These are phyloP conservation scores for Casaregolazyma lundiana DNA, from an alignment of 1,139 yeast species.

Conservation along the genomic window DNA sequence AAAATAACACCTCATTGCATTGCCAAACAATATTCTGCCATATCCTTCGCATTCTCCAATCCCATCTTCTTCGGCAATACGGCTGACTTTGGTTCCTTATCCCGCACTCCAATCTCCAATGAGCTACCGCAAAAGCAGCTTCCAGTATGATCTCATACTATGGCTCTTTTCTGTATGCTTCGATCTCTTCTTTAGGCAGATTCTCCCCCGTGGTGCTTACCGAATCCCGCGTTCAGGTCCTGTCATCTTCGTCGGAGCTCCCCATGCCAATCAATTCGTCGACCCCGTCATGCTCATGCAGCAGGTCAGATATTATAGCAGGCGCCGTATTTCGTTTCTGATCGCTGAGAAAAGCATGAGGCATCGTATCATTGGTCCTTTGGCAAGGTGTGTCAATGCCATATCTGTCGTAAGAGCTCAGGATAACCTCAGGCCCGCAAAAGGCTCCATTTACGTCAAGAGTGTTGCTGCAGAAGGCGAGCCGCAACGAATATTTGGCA, in stretches of 20 bases:
- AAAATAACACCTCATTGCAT: too few relatives aligned
- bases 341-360: slow-evolving; percentile 81
- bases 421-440: slow-evolving; percentile 62
- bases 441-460: slow-evolving; percentile 57
- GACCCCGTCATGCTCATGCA: slow-evolving; percentile 85
- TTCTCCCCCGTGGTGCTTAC: slow-evolving; percentile 86
- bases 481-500: slow-evolving; percentile 50
- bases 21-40: too few relatives aligned
- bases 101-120: too few relatives aligned
- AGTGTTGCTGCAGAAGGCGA: slow-evolving; percentile 23
- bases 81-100: too few relatives aligned
- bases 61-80: too few relatives aligned
- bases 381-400: slow-evolving; percentile 71
- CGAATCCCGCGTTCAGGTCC: slow-evolving; percentile 82
- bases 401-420: slow-evolving; percentile 93
- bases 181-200: slow-evolving; percentile 76
- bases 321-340: slow-evolving; percentile 74
- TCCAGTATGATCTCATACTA: slow-evolving; percentile 36
- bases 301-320: slow-evolving; percentile 67
- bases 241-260: slow-evolving; percentile 92
- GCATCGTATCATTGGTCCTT: slow-evolving; percentile 62
- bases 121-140: neutral
- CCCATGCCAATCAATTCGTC: slow-evolving; percentile 95
- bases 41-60: too few relatives aligned
- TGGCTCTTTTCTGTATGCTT: slow-evolving; percentile 39